phyloP scores from a whole-genome alignment of 768 basidiomycete species.

The Chalciporus chontae region DNA sequence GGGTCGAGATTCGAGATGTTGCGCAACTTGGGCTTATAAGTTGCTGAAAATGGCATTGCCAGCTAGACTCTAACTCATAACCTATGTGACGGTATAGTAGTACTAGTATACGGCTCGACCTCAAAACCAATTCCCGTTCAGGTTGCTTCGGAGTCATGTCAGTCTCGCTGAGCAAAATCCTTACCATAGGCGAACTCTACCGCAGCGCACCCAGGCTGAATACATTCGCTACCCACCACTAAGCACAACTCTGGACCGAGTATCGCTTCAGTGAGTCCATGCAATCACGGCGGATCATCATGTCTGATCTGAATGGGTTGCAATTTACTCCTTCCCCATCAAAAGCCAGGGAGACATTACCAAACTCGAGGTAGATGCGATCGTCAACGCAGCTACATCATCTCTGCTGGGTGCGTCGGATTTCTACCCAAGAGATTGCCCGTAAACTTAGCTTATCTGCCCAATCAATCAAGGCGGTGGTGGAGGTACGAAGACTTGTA shows the following conservation, averaged over 20 bases:
- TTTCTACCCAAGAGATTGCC: neutral
- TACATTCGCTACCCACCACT: constrained; percentile 30
- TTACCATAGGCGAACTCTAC: constrained; percentile 56
- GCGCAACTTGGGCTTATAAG: neutral
- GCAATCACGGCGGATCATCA: neutral
- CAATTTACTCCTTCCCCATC: neutral
- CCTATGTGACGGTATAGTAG: no score
- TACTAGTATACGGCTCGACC: no score
- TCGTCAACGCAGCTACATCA: constrained; percentile 82
- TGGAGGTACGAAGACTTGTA: constrained; percentile 48
- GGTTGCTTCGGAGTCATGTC: constrained; percentile 20
- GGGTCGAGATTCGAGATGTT: no score
- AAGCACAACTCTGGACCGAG: constrained; percentile 44
- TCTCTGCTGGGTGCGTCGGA: constrained; percentile 54
- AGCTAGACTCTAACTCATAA: no score
- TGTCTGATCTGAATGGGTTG: neutral
- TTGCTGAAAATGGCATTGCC: neutral
- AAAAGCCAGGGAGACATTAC: constrained; percentile 79
- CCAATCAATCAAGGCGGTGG: constrained; percentile 56
- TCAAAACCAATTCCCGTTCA: neutral
- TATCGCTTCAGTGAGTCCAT: constrained; percentile 64
- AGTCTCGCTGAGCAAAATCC: constrained; percentile 43
- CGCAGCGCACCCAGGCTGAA: constrained; percentile 30
- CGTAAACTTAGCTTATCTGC: neutral
- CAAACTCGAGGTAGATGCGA: constrained; percentile 59